Conservation (phyloP, 2,329 filamentous ascomycete genomes). For the Pleoardoris graminearum region DNA sequence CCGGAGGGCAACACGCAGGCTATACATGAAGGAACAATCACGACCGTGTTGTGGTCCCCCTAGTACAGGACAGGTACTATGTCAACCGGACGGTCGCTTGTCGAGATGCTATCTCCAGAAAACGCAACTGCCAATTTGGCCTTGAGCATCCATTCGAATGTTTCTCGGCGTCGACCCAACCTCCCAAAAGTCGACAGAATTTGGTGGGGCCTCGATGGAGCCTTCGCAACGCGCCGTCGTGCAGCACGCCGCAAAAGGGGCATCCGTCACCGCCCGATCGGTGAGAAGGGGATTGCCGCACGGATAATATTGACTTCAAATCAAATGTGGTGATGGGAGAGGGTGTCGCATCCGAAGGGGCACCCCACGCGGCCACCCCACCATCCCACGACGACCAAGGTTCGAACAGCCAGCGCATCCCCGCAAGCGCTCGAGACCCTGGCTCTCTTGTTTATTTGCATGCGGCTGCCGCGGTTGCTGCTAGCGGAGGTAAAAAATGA, state of each 20-base stretch:
- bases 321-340: constrained; percentile 9
- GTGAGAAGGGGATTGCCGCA: neutral
- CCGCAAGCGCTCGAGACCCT: neutral
- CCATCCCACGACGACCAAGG: constrained; percentile 4
- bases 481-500: neutral
- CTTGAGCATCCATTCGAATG: no score
- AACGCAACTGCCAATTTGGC: no score
- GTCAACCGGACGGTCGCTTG: no score
- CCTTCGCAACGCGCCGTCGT: neutral
- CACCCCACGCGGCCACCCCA: constrained; percentile 6
- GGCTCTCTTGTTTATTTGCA: neutral
- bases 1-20: no score
- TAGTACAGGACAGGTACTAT: no score
- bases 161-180: no score
- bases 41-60: no score
- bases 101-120: no score
- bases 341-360: neutral
- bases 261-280: no score
- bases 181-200: no score
- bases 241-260: neutral
- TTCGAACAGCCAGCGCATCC: neutral
- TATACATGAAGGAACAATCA: no score
- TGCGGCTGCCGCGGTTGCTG: constrained; percentile 5
- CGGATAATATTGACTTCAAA: neutral
- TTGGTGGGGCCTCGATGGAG: no score